Conservation (phyloP, 106 monocot species). For the Dendrobium chrysotoxum region DNA sequence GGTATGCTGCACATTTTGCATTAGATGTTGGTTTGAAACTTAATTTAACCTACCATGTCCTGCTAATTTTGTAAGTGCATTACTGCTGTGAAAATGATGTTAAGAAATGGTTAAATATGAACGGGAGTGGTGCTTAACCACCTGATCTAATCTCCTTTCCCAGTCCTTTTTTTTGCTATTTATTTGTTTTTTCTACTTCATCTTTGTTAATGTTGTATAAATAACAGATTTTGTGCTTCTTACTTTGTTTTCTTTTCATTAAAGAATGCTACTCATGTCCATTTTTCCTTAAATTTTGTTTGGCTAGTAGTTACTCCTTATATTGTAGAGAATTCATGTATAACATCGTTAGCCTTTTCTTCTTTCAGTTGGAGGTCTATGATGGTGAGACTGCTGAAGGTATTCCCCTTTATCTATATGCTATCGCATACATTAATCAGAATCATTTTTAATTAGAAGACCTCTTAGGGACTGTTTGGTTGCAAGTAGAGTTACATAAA, state of each 20-base stretch:
- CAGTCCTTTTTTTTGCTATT: too few species aligned
- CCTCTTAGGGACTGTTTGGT: background rate
- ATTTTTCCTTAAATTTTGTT: background rate
- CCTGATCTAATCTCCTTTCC: too few species aligned
- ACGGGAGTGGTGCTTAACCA: background rate
- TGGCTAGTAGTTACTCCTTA: background rate
- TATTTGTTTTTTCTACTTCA: too few species aligned
- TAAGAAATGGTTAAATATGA: background rate
- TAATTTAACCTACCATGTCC: background rate
- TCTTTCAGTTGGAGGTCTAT: constrained; percentile 71
- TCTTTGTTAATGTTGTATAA: background rate
- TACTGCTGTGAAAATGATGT: background rate
- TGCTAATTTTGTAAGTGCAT: background rate
- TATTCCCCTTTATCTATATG: constrained; percentile 12
- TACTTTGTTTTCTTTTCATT: background rate
- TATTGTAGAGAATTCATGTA: background rate
- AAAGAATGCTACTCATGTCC: background rate
- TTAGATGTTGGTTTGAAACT: background rate
- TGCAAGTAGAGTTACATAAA: background rate
- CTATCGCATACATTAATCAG: background rate
- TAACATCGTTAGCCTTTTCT: background rate
- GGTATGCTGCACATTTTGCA: background rate
- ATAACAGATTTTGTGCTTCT: background rate
- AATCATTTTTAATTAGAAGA: background rate
- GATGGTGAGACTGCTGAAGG: constrained; percentile 61